Percentiles rank a stretch among this genome's conserved stretches.
Conservation (phyloP, 1,139 yeast genomes). For the Blastobotrys elegans region DNA sequence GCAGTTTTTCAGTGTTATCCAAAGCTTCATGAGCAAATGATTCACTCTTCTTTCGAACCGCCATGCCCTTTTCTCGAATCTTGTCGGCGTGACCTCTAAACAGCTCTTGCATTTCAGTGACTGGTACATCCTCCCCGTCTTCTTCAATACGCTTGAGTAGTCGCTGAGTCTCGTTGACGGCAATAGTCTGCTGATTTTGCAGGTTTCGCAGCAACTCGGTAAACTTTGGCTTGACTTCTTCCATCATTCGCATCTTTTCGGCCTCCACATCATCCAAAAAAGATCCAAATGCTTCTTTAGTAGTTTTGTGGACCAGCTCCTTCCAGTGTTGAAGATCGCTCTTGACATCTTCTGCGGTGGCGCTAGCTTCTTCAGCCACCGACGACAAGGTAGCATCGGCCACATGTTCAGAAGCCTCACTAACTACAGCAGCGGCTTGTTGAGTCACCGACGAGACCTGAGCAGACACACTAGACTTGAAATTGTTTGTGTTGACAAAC, state of each 20-base stretch:
- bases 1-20: constrained; percentile 33
- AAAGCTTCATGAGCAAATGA: constrained; percentile 32
- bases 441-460: background rate
- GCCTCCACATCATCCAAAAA: constrained; percentile 32
- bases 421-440: background rate
- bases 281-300: constrained; percentile 29
- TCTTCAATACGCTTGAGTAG: constrained; percentile 21
- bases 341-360: background rate
- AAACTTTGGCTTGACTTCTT: constrained; percentile 24
- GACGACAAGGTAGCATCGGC: background rate
- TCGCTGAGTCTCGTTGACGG: constrained; percentile 20
- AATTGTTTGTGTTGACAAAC: constrained; percentile 8
- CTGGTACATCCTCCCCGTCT: constrained; percentile 17
- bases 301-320: constrained; percentile 28
- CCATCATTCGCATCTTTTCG: constrained; percentile 26
- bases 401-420: background rate
- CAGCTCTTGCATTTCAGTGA: constrained; percentile 24
- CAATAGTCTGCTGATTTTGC: constrained; percentile 21
- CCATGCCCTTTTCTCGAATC: constrained; percentile 30
- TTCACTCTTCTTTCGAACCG: constrained; percentile 31
- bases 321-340: constrained; percentile 25
- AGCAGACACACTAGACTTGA: constrained; percentile 1
- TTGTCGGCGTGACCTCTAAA: constrained; percentile 29
- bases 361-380: background rate
- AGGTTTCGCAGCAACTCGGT: constrained; percentile 25